phyloP scores from a whole-genome alignment of 1,284 basidiomycete species.

The Chondrostereum purpureum region DNA sequence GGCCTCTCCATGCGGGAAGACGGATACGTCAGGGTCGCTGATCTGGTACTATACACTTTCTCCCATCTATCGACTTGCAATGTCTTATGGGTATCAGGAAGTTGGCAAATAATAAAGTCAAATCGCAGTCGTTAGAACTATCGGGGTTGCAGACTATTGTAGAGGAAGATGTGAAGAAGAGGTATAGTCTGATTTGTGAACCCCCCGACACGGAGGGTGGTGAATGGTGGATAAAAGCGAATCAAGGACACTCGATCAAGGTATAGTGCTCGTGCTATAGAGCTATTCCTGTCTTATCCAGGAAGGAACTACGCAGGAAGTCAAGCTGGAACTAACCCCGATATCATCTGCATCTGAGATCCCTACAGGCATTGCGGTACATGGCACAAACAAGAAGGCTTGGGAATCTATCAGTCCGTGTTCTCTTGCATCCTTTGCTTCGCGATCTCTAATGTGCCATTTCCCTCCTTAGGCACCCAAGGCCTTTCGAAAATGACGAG shows the following conservation, averaged over 20 bases:
- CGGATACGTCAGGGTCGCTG: constrained; percentile 71
- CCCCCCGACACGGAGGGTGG: constrained; percentile 31
- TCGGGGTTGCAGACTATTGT: constrained; percentile 67
- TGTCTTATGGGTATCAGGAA: constrained; percentile 13
- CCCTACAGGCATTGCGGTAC: constrained; percentile 60
- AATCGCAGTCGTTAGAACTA: constrained; percentile 40
- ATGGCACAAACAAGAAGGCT: constrained; percentile 64
- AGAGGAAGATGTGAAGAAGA: constrained; percentile 66
- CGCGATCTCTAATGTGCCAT: neutral
- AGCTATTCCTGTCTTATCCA: neutral
- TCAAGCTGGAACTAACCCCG: constrained; percentile 63
- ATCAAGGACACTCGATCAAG: constrained; percentile 88
- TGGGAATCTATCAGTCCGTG: constrained; percentile 71
- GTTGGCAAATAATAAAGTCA: constrained; percentile 31
- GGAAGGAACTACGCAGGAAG: too few relatives aligned
- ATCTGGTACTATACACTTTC: constrained; percentile 47
- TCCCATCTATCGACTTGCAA: neutral
- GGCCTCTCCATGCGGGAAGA: constrained; percentile 69
- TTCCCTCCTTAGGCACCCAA: constrained; percentile 20
- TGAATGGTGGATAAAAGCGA: constrained; percentile 84
- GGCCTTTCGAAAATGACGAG: constrained; percentile 82
- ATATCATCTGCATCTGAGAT: constrained; percentile 58
- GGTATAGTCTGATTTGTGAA: constrained; percentile 68
- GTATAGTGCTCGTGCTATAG: constrained; percentile 36
- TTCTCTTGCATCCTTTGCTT: neutral